Percentiles rank a stretch among this genome's conserved stretches.
These are phyloP conservation scores for Camellia granthamiana DNA, from an alignment of 148 eudicot species.

Conservation along the genomic window DNA sequence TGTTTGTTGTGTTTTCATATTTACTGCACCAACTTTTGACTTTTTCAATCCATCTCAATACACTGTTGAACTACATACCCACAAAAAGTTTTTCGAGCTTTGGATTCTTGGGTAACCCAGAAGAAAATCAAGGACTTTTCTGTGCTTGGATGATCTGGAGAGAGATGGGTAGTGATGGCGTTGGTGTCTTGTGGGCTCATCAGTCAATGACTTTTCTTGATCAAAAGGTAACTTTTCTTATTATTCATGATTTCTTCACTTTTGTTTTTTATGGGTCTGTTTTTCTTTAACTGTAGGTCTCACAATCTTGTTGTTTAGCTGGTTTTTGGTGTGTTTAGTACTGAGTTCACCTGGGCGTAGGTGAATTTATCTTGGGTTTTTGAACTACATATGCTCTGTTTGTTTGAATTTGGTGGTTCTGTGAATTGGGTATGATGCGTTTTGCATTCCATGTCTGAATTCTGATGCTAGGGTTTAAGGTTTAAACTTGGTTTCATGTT, in stretches of 20 bases:
- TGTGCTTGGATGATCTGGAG: slow-evolving; percentile 2
- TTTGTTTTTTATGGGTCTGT: slow-evolving; percentile 13
- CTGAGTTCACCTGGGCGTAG: slow-evolving; percentile 25
- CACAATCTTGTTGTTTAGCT: slow-evolving; percentile 5
- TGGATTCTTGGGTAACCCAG: slow-evolving; percentile 31
- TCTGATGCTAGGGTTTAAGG: no score
- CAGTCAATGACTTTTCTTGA: slow-evolving; percentile 28
- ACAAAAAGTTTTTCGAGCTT: slow-evolving; percentile 24
- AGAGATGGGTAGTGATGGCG: slow-evolving; percentile 41
- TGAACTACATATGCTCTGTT: neutral
- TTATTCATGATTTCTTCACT: neutral
- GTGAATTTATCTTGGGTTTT: slow-evolving; percentile 8
- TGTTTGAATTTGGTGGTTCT: slow-evolving; percentile 6
- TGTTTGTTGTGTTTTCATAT: neutral
- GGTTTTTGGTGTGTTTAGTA: slow-evolving; percentile 20
- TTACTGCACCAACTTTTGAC: slow-evolving; percentile 13
- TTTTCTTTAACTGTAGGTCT: slow-evolving; percentile 17
- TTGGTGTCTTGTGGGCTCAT: slow-evolving; percentile 54
- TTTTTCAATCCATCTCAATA: slow-evolving; percentile 11
- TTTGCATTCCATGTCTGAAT: no score
- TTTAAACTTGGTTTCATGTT: no score
- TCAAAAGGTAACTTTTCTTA: slow-evolving; percentile 42
- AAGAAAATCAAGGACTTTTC: slow-evolving; percentile 16
- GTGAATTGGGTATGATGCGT: neutral
- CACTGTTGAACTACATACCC: slow-evolving; percentile 9